phyloP scores from a whole-genome alignment of 23 red algal genomes.

The Pyropia haitanensis region DNA sequence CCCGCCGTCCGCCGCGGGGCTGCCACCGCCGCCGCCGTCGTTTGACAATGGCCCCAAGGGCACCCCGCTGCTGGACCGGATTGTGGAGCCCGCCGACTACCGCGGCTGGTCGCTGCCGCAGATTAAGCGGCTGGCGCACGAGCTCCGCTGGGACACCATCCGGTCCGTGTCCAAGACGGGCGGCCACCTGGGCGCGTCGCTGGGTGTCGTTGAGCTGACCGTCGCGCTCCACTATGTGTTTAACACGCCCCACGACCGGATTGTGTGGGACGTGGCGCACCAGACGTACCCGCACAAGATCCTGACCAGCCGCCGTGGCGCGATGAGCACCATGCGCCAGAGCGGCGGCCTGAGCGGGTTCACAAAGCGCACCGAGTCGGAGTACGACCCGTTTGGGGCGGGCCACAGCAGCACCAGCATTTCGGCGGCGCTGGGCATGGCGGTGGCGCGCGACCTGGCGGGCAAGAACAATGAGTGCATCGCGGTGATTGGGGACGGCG shows the following conservation, averaged over 20 bases:
- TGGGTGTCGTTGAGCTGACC: constrained; percentile 95
- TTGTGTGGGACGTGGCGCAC: constrained; percentile 97
- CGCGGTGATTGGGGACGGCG: constrained; percentile 96
- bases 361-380: constrained; percentile 79
- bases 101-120: constrained; percentile 35
- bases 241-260: constrained; percentile 80
- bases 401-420: constrained; percentile 89
- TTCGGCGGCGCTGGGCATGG: constrained; percentile 87
- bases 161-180: constrained; percentile 75
- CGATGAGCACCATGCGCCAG: constrained; percentile 87
- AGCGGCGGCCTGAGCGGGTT: constrained; percentile 82
- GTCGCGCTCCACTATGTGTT: constrained; percentile 95
- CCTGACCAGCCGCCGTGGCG: constrained; percentile 75
- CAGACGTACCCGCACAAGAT: constrained; percentile 99
- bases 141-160: constrained; percentile 90
- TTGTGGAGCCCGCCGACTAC: constrained; percentile 40
- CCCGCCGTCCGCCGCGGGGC: too few species aligned
- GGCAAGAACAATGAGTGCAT: constrained; percentile 62
- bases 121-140: constrained; percentile 53
- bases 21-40: too few species aligned
- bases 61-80: constrained; percentile 76
- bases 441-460: constrained; percentile 69
- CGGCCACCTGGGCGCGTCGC: constrained; percentile 88
- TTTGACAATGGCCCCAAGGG: background rate
- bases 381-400: constrained; percentile 91